A percentile compares a stretch with the other conserved stretches of the same genome.
Conservation (phyloP, 371 early-diverging fungal genomes). For the Mortierella sp. region DNA sequence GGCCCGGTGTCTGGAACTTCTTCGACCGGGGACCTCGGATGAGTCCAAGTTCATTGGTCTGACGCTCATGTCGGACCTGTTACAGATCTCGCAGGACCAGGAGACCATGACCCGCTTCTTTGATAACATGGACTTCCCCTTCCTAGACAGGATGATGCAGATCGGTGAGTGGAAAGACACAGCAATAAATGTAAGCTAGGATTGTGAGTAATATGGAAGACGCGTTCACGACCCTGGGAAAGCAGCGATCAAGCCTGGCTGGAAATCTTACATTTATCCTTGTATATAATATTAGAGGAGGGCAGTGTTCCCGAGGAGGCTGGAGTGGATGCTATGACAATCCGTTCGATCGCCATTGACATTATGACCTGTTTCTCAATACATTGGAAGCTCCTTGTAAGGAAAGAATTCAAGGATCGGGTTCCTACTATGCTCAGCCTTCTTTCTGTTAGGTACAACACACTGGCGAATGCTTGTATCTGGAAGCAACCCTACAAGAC, state of each 20-base stretch:
- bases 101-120: constrained; percentile 39
- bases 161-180: constrained; percentile 28
- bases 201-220: too few species aligned
- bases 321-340: constrained; percentile 36
- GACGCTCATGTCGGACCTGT: constrained; percentile 44
- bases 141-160: constrained; percentile 51
- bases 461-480: background rate
- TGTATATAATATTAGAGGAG: constrained; percentile 22
- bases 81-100: constrained; percentile 30
- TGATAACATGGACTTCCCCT: constrained; percentile 49
- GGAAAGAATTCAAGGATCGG: constrained; percentile 52
- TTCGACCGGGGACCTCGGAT: constrained; percentile 39
- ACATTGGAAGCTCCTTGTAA: constrained; percentile 41
- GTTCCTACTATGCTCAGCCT: constrained; percentile 42
- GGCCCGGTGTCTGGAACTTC: constrained; percentile 29
- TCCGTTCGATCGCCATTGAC: constrained; percentile 41
- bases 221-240: too few species aligned
- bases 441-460: constrained; percentile 37
- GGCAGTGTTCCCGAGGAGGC: constrained; percentile 35
- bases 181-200: background rate
- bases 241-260: background rate
- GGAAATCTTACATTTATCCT: background rate
- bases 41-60: constrained; percentile 54
- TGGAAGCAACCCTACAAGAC: background rate
- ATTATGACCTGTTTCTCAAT: constrained; percentile 46